Evolutionary conservation across 1,284 basidiomycete genomes (phyloP).

Genomic region (Tylopilus sp.): DNA sequence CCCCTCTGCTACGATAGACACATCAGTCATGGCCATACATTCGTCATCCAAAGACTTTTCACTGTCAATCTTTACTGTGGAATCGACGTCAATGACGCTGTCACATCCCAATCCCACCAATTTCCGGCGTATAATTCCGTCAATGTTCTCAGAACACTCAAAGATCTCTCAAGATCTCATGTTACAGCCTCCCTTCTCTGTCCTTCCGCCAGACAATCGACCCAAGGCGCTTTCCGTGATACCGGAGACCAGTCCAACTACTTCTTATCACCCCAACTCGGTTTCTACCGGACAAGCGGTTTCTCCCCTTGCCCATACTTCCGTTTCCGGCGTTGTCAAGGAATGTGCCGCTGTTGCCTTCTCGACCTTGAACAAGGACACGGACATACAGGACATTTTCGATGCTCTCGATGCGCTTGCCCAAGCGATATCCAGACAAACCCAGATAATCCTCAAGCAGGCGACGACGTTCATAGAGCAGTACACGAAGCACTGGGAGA

Average conservation of each 20-base stretch:
- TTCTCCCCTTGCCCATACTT: slow-evolving; percentile 28
- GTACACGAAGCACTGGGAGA: slow-evolving; percentile 40
- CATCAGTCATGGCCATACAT: slow-evolving; percentile 31
- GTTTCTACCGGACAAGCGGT: slow-evolving; percentile 23
- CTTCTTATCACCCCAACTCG: slow-evolving; percentile 4
- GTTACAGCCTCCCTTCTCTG: slow-evolving; percentile 35
- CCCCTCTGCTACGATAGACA: slow-evolving; percentile 30
- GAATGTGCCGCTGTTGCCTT: slow-evolving; percentile 45
- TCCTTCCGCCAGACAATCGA: slow-evolving; percentile 27
- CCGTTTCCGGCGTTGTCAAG: slow-evolving; percentile 38
- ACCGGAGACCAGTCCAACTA: slow-evolving; percentile 16
- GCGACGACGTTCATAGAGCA: slow-evolving; percentile 44
- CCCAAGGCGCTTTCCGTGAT: slow-evolving; percentile 32
- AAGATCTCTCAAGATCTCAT: slow-evolving; percentile 38
- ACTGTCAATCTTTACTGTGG: slow-evolving; percentile 45
- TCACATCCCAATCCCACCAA: slow-evolving; percentile 17
- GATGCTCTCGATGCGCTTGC: slow-evolving; percentile 59
- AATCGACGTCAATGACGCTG: slow-evolving; percentile 29
- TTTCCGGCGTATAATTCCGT: slow-evolving; percentile 21
- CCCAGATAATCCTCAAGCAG: slow-evolving; percentile 35
- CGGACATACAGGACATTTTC: slow-evolving; percentile 47
- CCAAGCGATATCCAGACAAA: slow-evolving; percentile 43
- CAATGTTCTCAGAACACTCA: slow-evolving; percentile 34
- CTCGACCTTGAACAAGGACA: slow-evolving; percentile 43
- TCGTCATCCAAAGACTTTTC: slow-evolving; percentile 53